Evolutionary conservation across 352 stramenopile genomes (phyloP), one percentile per base, ranked within the genome.

Genomic region (Plasmopara halstedii): DNA sequence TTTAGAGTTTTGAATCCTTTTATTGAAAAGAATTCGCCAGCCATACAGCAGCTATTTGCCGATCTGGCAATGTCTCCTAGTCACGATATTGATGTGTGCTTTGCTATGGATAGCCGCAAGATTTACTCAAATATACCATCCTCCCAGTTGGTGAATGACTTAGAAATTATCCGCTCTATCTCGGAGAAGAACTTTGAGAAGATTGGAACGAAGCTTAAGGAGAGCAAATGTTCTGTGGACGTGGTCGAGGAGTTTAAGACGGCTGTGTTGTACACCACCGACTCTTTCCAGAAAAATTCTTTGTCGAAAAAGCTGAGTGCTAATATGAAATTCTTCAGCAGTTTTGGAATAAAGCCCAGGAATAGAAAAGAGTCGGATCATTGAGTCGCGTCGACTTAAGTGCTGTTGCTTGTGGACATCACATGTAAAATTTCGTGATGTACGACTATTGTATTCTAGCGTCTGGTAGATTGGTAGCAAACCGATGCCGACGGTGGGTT

Each of bases 1-100:
- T 56, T 0, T 40, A 90, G 82, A 46, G 73, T 91, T 21, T 60
- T 94, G 34, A 94, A 94, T 62, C 69, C 76, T 29, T 94, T 94
- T 55, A 92, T 94, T 41, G 74, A 88, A 40, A 69, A 70, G 18
- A 94, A 94, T 37, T 85, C 83, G 2, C 55, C 67, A 8, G 66
- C 61, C 19, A 91, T 94, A 42, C 70, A 90, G 46, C 60, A 73
- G n/a, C 58, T 94, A 0, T 94, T 91, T 42, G 67, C 67, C 29
- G 72, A 80, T 11, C 58, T 94, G 36, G 76, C 80, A 18, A 70
- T 81, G 39, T 63, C 70, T 4, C 80, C 76, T 3, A 58, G 64
- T 15, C 60, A 69, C 40, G 70, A 84, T 44, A 83, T 91, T 42
- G 75, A 92, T 26, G 68, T 84, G 32, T 86, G 76, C 35, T 94